Conservation (phyloP, 2,329 filamentous ascomycete species). For the Monosporascus cannonballus region DNA sequence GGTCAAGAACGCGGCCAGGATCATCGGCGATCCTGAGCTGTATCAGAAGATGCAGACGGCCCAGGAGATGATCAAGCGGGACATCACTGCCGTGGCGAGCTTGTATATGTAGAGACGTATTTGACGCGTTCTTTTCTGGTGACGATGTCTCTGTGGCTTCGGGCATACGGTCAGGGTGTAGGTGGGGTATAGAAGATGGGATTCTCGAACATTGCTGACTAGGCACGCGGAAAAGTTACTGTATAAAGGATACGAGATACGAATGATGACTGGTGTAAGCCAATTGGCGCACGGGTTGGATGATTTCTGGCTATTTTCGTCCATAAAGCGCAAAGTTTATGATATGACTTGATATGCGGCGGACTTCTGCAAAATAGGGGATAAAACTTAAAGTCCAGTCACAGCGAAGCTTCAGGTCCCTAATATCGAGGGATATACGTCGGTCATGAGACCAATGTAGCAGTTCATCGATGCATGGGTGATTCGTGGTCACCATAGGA, state of each 20-base stretch:
- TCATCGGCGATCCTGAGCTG: constrained; percentile 88
- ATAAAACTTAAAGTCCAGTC: no score
- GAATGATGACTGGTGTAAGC: not conserved
- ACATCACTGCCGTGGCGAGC: constrained; percentile 85
- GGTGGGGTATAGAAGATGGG: not conserved
- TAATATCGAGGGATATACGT: no score
- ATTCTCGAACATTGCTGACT: not conserved
- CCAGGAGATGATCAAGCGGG: constrained; percentile 95
- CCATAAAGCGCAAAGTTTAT: no score
- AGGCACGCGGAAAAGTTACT: not conserved
- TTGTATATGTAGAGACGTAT: constrained; percentile 66
- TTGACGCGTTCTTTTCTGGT: not conserved
- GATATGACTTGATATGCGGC: no score
- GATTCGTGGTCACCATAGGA: no score
- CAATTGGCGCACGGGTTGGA: no score
- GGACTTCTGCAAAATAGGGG: no score
- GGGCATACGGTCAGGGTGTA: not conserved
- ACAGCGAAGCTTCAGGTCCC: no score
- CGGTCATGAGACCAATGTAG: no score
- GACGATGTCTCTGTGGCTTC: no score
- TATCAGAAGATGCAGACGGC: constrained; percentile 97
- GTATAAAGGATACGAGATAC: not conserved
- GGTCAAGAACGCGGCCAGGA: constrained; percentile 92
- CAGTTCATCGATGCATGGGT: no score
- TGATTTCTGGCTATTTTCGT: no score